phyloP scores from a whole-genome alignment of 208 protist genomes.

The Crithidia expoeki region DNA sequence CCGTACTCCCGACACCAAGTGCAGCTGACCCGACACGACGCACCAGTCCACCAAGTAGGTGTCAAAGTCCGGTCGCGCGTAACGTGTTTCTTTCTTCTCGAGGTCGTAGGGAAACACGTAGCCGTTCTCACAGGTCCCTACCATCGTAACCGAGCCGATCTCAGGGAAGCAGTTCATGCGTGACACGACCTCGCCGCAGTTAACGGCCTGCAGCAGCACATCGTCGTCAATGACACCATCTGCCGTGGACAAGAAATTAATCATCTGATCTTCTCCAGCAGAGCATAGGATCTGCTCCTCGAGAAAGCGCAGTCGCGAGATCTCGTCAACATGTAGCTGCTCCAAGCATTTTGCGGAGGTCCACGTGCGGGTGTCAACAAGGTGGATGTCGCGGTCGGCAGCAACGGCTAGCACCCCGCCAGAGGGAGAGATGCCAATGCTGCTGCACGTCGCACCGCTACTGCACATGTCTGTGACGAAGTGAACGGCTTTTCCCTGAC shows the following conservation, averaged over 20 bases:
- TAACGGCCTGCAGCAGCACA: conserved; percentile 69
- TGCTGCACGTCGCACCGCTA: conserved; percentile 50
- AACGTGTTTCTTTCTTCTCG: conserved; percentile 50
- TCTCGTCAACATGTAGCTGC: conserved; percentile 81
- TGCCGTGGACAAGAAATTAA: conserved; percentile 72
- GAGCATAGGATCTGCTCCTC: conserved; percentile 71
- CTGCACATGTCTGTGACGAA: conserved; percentile 72
- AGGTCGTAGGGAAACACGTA: conserved; percentile 73
- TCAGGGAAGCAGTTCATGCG: conserved; percentile 72
- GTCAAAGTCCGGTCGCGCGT: conserved; percentile 48
- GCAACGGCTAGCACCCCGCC: conserved; percentile 52
- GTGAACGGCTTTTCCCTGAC: conserved; percentile 47
- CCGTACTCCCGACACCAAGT: conserved; percentile 61
- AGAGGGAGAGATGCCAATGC: conserved; percentile 53
- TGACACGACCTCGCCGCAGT: conserved; percentile 76
- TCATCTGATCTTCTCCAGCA: conserved; percentile 87
- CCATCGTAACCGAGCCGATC: conserved; percentile 44
- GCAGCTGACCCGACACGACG: conserved; percentile 47
- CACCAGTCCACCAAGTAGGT: conserved; percentile 86
- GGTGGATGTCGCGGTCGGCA: conserved; percentile 56
- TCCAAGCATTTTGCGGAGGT: conserved; percentile 42
- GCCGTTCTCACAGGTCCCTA: conserved; percentile 87
- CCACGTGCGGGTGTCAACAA: conserved; percentile 79
- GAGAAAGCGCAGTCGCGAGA: conserved; percentile 78
- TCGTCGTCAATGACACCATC: conserved; percentile 74